phyloP scores from a whole-genome alignment of 768 basidiomycete genomes.

The Pisolithus orientalis region DNA sequence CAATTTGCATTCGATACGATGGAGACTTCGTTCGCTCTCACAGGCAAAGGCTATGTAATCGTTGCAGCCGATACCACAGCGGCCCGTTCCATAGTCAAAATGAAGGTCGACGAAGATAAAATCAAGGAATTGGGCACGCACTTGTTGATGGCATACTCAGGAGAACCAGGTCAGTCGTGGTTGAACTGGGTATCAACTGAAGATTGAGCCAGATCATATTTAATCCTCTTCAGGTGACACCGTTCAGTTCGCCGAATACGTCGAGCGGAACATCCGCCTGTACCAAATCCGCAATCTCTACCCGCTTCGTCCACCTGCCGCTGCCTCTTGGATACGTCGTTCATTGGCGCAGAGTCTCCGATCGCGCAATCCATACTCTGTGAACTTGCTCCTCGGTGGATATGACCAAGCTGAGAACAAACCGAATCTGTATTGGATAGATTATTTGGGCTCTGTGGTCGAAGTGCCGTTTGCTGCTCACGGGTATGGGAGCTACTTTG shows the following conservation, averaged over 20 bases:
- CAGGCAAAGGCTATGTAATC: conserved; percentile 90
- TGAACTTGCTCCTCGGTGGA: conserved; percentile 90
- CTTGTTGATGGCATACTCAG: conserved; percentile 90
- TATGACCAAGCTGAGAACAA: conserved; percentile 71
- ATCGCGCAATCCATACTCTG: conserved; percentile 80
- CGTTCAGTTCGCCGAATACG: conserved; percentile 91
- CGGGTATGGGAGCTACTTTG: conserved; percentile 93
- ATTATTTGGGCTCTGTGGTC: conserved; percentile 88
- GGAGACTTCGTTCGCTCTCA: conserved; percentile 89
- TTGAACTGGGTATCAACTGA: conserved; percentile 5
- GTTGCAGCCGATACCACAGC: conserved; percentile 89
- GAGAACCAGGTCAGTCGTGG: conserved; percentile 71
- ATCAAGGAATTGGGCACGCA: conserved; percentile 88
- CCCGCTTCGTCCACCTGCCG: conserved; percentile 82
- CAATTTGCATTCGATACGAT: conserved; percentile 36
- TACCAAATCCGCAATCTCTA: conserved; percentile 94
- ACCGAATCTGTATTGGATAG: conserved; percentile 91
- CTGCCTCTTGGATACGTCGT: conserved; percentile 93
- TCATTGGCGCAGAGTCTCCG: conserved; percentile 85
- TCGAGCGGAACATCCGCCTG: conserved; percentile 92
- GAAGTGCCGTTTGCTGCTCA: conserved; percentile 92
- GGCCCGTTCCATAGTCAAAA: conserved; percentile 90
- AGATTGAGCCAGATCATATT: not conserved
- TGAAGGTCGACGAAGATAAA: conserved; percentile 97
- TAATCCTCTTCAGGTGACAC: conserved; percentile 67